Base-by-base conservation (phyloP, 2,329 filamentous ascomycete genomes). In the Xylaria sp. region DNA sequence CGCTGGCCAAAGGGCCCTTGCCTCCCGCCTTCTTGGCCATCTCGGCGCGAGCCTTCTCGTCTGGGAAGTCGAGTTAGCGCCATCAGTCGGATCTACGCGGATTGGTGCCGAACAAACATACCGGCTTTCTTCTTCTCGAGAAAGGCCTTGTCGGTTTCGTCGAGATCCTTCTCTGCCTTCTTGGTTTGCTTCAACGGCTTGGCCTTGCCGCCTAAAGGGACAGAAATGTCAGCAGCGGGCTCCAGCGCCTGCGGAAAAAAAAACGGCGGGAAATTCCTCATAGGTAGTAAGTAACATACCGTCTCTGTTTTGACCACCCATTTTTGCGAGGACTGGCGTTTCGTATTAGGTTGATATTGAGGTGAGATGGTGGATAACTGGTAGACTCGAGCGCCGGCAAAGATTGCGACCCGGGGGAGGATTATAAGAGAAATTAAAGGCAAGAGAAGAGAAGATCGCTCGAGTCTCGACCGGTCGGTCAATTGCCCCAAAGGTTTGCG, bases 151-250 rank as follows among this genome's bases (percentile, higher is more conserved):
- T 96, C 92, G 41, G 96, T 91, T 0, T 96, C 92, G 71, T 96
- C 92, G 54, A 92, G 74, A 1, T 96, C 92, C 75, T 88, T 89
- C 71, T 82, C 80, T 49, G 83, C 81, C 83, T 93, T 95, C 87
- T 96, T 97, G 57, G 91, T 80, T 64, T 88, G 84, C 87, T 96
- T 97, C 76, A 91, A 79, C 65, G 89, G 89, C 84, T 92, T 91
- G 65, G 78, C 85, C 81, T 92, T 92, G 80, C 89, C 89, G 73
- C 88, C 89, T 92, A 38, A 34, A 16, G 6, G 39, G 17, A 19
- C 7, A 16, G 48, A 55, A 57, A 55, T 11, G 19, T 48, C 37
- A 24, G 22, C 54, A 47, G 59, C 44, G 56, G 52, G 9, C 56
- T 19, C n/a, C 41, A 34, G 42, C 9, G 19, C 19, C 7, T n/a